Percentiles rank a stretch among this genome's conserved stretches.
Evolutionary conservation across 257 asterid species (phyloP).

Genomic region (Capsicum baccatum): DNA sequence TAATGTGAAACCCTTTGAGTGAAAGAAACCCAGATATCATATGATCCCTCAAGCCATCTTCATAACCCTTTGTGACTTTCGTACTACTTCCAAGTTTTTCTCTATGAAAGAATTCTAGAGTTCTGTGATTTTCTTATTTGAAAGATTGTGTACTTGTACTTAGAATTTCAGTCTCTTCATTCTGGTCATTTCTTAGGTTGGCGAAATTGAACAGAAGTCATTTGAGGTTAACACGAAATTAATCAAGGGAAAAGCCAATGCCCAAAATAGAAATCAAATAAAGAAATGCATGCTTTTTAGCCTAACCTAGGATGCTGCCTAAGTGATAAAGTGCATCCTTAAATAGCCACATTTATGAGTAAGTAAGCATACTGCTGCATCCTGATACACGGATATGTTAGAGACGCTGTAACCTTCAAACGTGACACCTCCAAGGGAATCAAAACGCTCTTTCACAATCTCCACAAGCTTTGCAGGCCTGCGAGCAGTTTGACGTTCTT

Average conservation of each 20-base stretch:
- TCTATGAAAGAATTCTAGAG: background rate
- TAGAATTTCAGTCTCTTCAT: background rate
- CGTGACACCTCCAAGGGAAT: conserved; percentile 78
- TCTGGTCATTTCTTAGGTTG: background rate
- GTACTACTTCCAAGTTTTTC: background rate
- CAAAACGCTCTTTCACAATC: conserved; percentile 67
- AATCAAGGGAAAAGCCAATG: background rate
- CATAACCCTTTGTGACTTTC: background rate
- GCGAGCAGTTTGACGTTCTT: conserved; percentile 27
- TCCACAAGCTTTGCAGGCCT: conserved; percentile 91
- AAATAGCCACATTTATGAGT: conserved; percentile 27
- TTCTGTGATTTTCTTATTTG: background rate
- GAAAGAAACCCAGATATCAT: background rate
- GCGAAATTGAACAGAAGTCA: background rate
- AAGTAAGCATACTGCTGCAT: conserved; percentile 77
- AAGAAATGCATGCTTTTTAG: background rate
- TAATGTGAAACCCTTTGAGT: background rate
- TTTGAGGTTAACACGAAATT: background rate
- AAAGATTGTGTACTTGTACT: background rate
- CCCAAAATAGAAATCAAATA: background rate
- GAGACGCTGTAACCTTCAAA: conserved; percentile 79
- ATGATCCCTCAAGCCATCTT: background rate
- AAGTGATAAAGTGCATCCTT: conserved; percentile 19
- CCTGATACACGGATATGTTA: conserved; percentile 65
- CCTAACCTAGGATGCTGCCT: conserved; percentile 15